Percentiles rank a stretch among this genome's conserved stretches.
phyloP scores from a whole-genome alignment of 2,329 filamentous ascomycete species.

The Fusarium duplospermum region DNA sequence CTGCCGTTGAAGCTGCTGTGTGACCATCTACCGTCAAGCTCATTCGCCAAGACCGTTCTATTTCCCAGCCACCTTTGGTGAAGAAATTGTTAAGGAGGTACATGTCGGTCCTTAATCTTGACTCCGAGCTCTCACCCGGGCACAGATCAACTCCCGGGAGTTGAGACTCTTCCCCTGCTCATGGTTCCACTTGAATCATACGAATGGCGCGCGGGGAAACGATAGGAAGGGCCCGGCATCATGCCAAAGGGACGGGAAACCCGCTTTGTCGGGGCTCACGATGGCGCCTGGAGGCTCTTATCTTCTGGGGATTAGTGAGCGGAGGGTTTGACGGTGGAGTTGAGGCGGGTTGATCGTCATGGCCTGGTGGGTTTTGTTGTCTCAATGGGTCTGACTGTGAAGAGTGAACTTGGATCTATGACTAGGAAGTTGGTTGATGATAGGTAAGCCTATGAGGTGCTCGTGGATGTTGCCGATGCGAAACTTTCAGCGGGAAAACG shows the following conservation, averaged over 20 bases:
- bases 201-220: constrained; percentile 25
- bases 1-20: not conserved
- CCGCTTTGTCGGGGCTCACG: not conserved
- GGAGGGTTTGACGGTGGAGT: not conserved
- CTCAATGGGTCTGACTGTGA: not conserved
- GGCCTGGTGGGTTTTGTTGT: not conserved
- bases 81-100: constrained; percentile 18
- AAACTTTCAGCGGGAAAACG: constrained; percentile 51
- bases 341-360: not conserved
- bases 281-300: not conserved
- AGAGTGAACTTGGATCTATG: constrained; percentile 47
- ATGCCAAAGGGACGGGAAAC: constrained; percentile 18
- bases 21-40: not conserved
- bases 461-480: constrained; percentile 61
- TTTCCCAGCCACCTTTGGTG: constrained; percentile 13
- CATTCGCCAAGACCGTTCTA: constrained; percentile 12
- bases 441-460: constrained; percentile 52
- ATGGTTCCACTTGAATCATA: constrained; percentile 24
- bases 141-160: constrained; percentile 38
- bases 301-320: not conserved
- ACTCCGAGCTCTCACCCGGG: constrained; percentile 18
- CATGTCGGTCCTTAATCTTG: constrained; percentile 26
- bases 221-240: constrained; percentile 27
- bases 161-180: not conserved
- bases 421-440: constrained; percentile 48